phyloP scores from a whole-genome alignment of 1,284 basidiomycete species.

The Ceratobasidium sp. region DNA sequence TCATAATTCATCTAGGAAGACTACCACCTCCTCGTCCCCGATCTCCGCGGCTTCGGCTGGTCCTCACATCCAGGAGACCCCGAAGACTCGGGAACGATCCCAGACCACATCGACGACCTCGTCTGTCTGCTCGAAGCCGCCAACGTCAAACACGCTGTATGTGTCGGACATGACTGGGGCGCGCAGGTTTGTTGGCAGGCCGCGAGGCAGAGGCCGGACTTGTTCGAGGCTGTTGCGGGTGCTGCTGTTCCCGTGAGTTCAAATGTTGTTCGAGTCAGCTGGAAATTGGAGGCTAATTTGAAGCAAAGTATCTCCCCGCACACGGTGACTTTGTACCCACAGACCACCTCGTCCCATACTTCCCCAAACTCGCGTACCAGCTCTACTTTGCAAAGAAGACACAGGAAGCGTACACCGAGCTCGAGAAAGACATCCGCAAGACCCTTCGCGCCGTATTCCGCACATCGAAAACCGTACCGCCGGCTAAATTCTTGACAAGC shows the following conservation, averaged over 20 bases:
- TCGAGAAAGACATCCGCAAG: slow-evolving; percentile 69
- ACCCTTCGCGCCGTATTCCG: slow-evolving; percentile 70
- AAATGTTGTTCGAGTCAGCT: background rate
- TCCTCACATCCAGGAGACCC: slow-evolving; percentile 75
- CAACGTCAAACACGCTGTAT: slow-evolving; percentile 65
- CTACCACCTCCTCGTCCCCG: slow-evolving; percentile 71
- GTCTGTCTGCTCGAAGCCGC: slow-evolving; percentile 71
- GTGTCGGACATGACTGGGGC: slow-evolving; percentile 83
- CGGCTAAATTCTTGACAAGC: slow-evolving; percentile 67
- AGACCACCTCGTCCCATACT: slow-evolving; percentile 59
- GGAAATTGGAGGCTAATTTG: slow-evolving; percentile 31
- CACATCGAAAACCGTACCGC: slow-evolving; percentile 68
- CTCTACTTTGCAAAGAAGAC: slow-evolving; percentile 65
- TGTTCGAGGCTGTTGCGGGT: slow-evolving; percentile 73
- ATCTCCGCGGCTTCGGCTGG: slow-evolving; percentile 75
- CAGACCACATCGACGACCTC: slow-evolving; percentile 72
- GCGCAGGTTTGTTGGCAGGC: slow-evolving; percentile 74
- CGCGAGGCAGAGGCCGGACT: slow-evolving; percentile 72
- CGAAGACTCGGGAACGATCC: slow-evolving; percentile 67
- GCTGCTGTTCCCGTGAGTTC: slow-evolving; percentile 69
- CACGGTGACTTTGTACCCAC: slow-evolving; percentile 65
- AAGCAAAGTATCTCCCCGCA: slow-evolving; percentile 68
- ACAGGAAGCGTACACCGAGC: slow-evolving; percentile 65
- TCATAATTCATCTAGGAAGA: slow-evolving; percentile 60
- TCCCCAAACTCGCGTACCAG: slow-evolving; percentile 70